Conservation (phyloP, 2,329 filamentous ascomycete genomes). For the Exophiala viscosa region DNA sequence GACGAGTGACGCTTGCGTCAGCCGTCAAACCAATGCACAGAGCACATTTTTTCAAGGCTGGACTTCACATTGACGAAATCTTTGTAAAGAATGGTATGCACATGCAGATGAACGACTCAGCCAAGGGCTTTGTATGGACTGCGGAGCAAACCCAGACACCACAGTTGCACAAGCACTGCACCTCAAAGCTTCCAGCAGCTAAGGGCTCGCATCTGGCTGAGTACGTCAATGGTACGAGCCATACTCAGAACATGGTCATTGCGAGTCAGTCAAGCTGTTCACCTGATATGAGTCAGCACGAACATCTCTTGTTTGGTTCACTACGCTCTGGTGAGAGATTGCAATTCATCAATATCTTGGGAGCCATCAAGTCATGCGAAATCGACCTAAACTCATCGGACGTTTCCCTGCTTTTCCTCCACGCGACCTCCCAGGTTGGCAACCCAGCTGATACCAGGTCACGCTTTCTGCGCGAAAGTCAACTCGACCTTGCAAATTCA, state of each 20-base stretch:
- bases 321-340: slow-evolving; percentile 48
- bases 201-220: background rate
- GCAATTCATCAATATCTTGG: slow-evolving; percentile 56
- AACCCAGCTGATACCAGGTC: slow-evolving; percentile 20
- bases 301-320: slow-evolving; percentile 53
- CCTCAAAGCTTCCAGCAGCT: background rate
- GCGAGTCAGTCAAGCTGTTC: slow-evolving; percentile 51
- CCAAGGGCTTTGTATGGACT: slow-evolving; percentile 15
- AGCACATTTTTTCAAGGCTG: slow-evolving; percentile 24
- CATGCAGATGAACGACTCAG: slow-evolving; percentile 40
- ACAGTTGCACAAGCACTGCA: slow-evolving; percentile 15
- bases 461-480: slow-evolving; percentile 22
- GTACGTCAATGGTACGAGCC: slow-evolving; percentile 15
- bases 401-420: slow-evolving; percentile 47
- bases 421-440: slow-evolving; percentile 50
- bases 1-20: slow-evolving; percentile 21
- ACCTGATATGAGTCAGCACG: slow-evolving; percentile 45
- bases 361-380: slow-evolving; percentile 46
- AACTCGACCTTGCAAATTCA: slow-evolving; percentile 28
- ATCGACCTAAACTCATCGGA: slow-evolving; percentile 52
- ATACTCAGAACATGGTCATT: slow-evolving; percentile 51
- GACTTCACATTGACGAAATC: slow-evolving; percentile 33
- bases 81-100: slow-evolving; percentile 47
- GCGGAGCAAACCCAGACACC: slow-evolving; percentile 13
- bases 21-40: slow-evolving; percentile 8